These are phyloP conservation scores for Glaciozyma antarctica DNA, from an alignment of 768 basidiomycete species.

Conservation along the genomic window DNA sequence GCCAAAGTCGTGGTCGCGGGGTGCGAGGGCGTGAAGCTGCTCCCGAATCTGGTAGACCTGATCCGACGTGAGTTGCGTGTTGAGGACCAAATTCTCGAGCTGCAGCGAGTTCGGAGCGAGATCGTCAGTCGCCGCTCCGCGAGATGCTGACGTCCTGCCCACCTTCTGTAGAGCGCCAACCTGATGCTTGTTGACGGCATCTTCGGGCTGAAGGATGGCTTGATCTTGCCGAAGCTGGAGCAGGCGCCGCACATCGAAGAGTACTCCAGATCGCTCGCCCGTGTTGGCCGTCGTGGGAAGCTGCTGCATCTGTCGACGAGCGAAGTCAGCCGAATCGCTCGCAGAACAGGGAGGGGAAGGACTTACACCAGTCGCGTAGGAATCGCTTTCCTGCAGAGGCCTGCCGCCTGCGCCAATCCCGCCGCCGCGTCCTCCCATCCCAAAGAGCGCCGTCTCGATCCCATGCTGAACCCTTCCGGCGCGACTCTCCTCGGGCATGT, in stretches of 20 bases:
- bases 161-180: constrained; percentile 74
- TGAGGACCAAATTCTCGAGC: constrained; percentile 44
- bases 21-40: constrained; percentile 36
- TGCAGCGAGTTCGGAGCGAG: constrained; percentile 5
- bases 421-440: constrained; percentile 23
- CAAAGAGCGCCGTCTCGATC: constrained; percentile 55
- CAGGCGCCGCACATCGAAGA: constrained; percentile 29
- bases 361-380: background rate
- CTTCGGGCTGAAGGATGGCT: constrained; percentile 53
- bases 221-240: constrained; percentile 21
- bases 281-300: constrained; percentile 19
- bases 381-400: background rate
- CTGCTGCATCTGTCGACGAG: constrained; percentile 16
- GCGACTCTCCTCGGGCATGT: constrained; percentile 40
- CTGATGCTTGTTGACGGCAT: constrained; percentile 58
- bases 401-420: background rate
- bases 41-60: constrained; percentile 40
- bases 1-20: constrained; percentile 8
- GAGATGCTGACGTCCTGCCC: constrained; percentile 34
- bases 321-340: background rate
- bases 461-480: constrained; percentile 55
- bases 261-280: constrained; percentile 30
- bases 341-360: background rate
- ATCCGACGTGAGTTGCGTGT: constrained; percentile 46
- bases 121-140: background rate